Percentiles rank a stretch among this genome's conserved stretches.
These are phyloP conservation scores for Eimeria acervulina DNA, from an alignment of 169 alveolate genomes.

Conservation along the genomic window DNA sequence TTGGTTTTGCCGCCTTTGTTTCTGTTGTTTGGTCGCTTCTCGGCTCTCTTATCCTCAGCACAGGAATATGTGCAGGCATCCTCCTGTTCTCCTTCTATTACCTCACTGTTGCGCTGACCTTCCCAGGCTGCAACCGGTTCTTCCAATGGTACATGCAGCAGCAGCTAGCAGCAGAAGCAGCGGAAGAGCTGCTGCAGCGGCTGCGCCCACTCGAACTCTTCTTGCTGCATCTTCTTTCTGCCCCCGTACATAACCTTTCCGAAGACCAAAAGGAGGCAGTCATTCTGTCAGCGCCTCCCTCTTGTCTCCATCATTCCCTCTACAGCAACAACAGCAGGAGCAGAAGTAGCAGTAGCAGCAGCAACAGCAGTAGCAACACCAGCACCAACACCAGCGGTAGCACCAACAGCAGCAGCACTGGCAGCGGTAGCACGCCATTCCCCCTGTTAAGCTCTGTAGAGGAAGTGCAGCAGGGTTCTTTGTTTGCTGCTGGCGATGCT, in stretches of 20 bases:
- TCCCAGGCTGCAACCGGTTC: constrained; percentile 58
- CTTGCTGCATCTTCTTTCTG: constrained; percentile 60
- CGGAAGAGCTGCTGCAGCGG: constrained; percentile 53
- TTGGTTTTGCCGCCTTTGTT: background rate
- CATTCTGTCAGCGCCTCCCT: constrained; percentile 11
- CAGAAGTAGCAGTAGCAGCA: too few species aligned
- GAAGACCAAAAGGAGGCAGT: background rate
- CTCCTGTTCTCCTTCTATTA: background rate
- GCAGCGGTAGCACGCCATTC: constrained; percentile 16
- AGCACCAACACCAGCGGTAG: background rate
- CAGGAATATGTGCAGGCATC: background rate
- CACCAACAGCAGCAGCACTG: background rate
- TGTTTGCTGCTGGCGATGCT: constrained; percentile 49
- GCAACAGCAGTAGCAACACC: background rate
- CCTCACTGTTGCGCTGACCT: constrained; percentile 41
- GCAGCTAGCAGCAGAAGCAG: constrained; percentile 68
- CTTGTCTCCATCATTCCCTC: constrained; percentile 39
- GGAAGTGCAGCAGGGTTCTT: background rate
- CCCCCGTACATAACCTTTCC: background rate
- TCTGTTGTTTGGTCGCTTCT: background rate
- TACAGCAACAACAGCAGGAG: too few species aligned
- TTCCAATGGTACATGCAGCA: constrained; percentile 67
- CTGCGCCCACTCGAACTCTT: constrained; percentile 53
- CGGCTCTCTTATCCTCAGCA: constrained; percentile 20
- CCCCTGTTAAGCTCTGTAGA: constrained; percentile 17